Percentiles rank a stretch among this genome's conserved stretches.
These are phyloP conservation scores for Pichia phayaonensis DNA, from an alignment of 805 yeast species.

Conservation along the genomic window DNA sequence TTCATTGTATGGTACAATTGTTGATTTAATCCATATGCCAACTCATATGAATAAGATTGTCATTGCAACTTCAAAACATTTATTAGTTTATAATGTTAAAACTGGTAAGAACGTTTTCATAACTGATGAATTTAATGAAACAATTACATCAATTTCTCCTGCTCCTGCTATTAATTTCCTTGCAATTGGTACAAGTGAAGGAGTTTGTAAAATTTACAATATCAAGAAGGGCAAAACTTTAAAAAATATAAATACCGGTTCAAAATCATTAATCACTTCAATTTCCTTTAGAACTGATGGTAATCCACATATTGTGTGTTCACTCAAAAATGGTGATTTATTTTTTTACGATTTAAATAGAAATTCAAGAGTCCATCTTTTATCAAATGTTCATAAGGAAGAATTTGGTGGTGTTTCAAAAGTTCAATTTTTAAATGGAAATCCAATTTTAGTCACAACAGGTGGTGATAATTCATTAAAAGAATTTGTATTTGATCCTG, in stretches of 20 bases:
- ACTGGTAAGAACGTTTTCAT: constrained; percentile 62
- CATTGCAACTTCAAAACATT: constrained; percentile 61
- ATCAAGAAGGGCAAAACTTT: constrained; percentile 54
- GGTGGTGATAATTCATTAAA: constrained; percentile 89
- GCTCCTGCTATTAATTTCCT: constrained; percentile 85
- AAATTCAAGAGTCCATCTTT: constrained; percentile 64
- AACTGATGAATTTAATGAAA: constrained; percentile 41
- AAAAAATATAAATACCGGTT: constrained; percentile 42
- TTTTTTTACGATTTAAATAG: constrained; percentile 76
- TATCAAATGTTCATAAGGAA: constrained; percentile 68
- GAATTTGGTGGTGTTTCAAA: constrained; percentile 69
- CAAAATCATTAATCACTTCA: constrained; percentile 39
- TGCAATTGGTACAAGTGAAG: constrained; percentile 68
- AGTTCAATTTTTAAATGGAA: constrained; percentile 77
- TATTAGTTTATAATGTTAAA: constrained; percentile 64
- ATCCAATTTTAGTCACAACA: constrained; percentile 79
- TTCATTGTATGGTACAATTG: constrained; percentile 62
- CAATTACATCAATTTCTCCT: constrained; percentile 61
- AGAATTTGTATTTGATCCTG: constrained; percentile 91
- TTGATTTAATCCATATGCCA: constrained; percentile 71
- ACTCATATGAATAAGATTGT: constrained; percentile 87
- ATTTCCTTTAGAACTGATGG: constrained; percentile 91
- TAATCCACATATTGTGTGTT: constrained; percentile 71
- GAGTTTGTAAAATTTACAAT: constrained; percentile 60
- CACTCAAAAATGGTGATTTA: constrained; percentile 72